These are phyloP conservation scores for Bruguiera hainesii DNA, from an alignment of 441 rosid genomes.

Conservation along the genomic window DNA sequence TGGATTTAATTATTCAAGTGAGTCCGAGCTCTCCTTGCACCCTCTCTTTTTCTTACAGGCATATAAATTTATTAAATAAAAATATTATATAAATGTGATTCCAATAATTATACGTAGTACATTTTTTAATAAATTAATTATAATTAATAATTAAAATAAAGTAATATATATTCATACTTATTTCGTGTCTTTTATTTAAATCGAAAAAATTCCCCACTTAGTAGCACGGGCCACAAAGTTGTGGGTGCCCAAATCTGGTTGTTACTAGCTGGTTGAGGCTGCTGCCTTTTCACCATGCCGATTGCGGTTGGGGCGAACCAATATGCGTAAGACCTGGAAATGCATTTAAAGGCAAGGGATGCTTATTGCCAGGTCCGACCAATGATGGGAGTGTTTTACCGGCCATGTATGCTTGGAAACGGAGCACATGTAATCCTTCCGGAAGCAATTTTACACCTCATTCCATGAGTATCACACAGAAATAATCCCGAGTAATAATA, in stretches of 20 bases:
- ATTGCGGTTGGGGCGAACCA: conserved; percentile 43
- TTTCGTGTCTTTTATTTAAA: too few relatives aligned
- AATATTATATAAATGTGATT: too few relatives aligned
- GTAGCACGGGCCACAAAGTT: not conserved
- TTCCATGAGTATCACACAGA: not conserved
- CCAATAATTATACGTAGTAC: too few relatives aligned
- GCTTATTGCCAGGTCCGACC: conserved; percentile 16
- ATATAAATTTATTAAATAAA: not conserved
- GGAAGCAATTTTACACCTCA: conserved; percentile 16
- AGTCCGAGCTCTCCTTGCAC: conserved; percentile 18
- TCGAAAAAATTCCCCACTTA: too few relatives aligned
- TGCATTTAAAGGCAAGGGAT: conserved; percentile 21
- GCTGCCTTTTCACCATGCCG: conserved; percentile 29
- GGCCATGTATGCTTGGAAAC: conserved; percentile 19
- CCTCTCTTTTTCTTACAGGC: conserved; percentile 27
- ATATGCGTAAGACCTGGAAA: conserved; percentile 18
- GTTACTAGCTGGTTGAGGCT: conserved; percentile 20
- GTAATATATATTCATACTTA: too few relatives aligned
- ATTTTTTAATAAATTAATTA: too few relatives aligned
- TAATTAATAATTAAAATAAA: too few relatives aligned
- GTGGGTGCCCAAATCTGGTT: conserved; percentile 24
- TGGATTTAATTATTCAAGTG: conserved; percentile 15
- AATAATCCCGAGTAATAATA: not conserved
- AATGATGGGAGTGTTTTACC: conserved; percentile 21
- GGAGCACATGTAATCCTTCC: conserved; percentile 23